Evolutionary conservation across 345 rosid genomes (phyloP), one percentile per base, ranked within the genome.

Genomic region (Gossypium thurberi): DNA sequence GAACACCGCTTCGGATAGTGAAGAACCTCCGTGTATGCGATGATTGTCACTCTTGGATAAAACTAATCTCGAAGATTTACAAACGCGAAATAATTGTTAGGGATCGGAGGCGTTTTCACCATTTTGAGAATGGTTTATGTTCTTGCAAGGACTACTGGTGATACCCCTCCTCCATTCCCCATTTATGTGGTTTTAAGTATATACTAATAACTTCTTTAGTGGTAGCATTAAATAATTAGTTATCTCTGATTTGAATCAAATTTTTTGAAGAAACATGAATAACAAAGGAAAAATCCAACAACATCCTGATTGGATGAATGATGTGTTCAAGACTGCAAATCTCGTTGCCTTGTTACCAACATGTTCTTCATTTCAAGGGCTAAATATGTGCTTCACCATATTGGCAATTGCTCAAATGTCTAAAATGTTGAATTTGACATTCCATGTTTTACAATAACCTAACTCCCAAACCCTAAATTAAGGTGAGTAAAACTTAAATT

Each of bases 21-120:
- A 92, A 90, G 87, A 90, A 90, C 81, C 82, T 89, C 47, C 78
- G 90, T 18, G 71, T 87, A n/a, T 89, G 91, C 72, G 86, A 87
- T 46, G 97, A 89, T 70, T 88, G 97, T 67, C 97, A 91, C 63
- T 78, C 87, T 10, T 86, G 90, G 20, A 71, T 87, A 21, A 88
- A 90, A 74, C 84, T 88, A 65, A 88, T 90, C 75, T 90, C 95
- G 3, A 78, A 84, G 63, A 72, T 82, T n/a, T 87, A 90, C 28
- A 68, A 75, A 8, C 84, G 89, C 3, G 78, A 77, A 76, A 87
- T 87, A 53, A 75, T 82, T 2, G 87, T 92, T 8, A 77, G 92
- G 28, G 93, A 91, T 67, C 64, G 90, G 47, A 87, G 85, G 75
- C 88, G 90, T 42, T 88, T 90, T 75, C 96, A 86, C 80, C 96